Conservation (phyloP, 2,329 filamentous ascomycete species). For the Canariomyces notabilis region DNA sequence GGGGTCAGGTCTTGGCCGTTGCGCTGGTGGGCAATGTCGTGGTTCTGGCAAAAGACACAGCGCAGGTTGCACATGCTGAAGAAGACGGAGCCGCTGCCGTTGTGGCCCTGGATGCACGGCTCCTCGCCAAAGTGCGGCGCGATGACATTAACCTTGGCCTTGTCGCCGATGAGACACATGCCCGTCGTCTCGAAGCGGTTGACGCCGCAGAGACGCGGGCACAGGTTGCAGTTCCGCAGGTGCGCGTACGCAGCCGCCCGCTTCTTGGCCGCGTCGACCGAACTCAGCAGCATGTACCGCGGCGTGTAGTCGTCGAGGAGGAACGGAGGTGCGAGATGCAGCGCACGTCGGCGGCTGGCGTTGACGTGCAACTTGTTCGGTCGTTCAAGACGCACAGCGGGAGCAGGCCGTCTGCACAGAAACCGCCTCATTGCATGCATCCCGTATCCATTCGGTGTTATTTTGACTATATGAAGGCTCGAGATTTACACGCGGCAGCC, state of each 20-base stretch:
- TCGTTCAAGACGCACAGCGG: background rate
- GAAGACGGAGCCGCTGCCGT: slow-evolving; percentile 76
- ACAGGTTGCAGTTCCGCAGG: slow-evolving; percentile 74
- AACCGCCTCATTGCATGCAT: background rate
- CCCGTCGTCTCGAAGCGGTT: slow-evolving; percentile 78
- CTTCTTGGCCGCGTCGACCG: slow-evolving; percentile 66
- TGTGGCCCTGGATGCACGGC: slow-evolving; percentile 75
- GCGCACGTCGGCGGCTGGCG: slow-evolving; percentile 12
- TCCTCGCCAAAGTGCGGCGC: slow-evolving; percentile 84
- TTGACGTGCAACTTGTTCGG: background rate
- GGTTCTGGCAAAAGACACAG: slow-evolving; percentile 76
- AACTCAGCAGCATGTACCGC: slow-evolving; percentile 63
- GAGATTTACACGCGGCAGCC: background rate
- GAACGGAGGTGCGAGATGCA: slow-evolving; percentile 59
- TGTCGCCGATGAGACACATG: slow-evolving; percentile 70
- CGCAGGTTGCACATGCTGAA: slow-evolving; percentile 63
- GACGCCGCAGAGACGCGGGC: slow-evolving; percentile 69
- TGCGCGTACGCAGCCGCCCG: slow-evolving; percentile 69
- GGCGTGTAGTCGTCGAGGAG: slow-evolving; percentile 71
- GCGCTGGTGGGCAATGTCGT: slow-evolving; percentile 77
- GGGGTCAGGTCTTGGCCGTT: slow-evolving; percentile 75
- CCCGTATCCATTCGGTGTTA: background rate
- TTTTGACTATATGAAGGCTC: background rate
- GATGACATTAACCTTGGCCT: slow-evolving; percentile 75
- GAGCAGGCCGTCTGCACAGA: background rate